Conservation (phyloP, 768 basidiomycete genomes). For the Serendipita sp. region DNA sequence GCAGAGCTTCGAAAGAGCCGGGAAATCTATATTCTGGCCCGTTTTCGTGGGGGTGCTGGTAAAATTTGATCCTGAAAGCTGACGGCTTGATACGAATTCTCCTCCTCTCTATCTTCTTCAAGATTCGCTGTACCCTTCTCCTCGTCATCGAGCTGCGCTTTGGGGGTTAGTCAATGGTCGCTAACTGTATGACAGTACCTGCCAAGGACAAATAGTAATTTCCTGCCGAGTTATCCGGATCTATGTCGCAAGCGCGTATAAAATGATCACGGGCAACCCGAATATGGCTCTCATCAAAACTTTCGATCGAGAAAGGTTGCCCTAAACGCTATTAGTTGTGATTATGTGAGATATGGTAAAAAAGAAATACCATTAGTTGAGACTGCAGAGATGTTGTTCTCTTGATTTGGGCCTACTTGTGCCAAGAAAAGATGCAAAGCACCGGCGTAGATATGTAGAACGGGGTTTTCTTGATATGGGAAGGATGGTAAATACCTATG, state of each 20-base stretch:
- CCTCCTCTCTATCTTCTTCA: background rate
- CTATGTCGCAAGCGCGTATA: background rate
- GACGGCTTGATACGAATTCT: background rate
- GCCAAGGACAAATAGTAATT: background rate
- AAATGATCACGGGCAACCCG: background rate
- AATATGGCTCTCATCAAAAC: background rate
- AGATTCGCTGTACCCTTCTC: background rate
- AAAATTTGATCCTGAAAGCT: background rate
- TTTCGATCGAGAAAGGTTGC: background rate
- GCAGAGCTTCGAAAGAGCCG: slow-evolving; percentile 1
- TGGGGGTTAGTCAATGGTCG: background rate
- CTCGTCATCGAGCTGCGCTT: background rate
- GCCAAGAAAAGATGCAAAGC: slow-evolving; percentile 38
- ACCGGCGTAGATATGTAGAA: slow-evolving; percentile 72
- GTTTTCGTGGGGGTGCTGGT: background rate
- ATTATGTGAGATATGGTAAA: background rate
- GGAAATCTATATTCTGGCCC: background rate
- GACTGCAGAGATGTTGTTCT: background rate
- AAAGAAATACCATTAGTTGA: background rate
- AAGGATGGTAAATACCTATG: slow-evolving; percentile 69
- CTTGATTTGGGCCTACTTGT: slow-evolving; percentile 13
- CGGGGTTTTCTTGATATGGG: slow-evolving; percentile 69
- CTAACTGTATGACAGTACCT: background rate
- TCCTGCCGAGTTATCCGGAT: background rate
- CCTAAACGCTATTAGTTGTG: background rate